Evolutionary conservation across 768 basidiomycete genomes (phyloP).

Genomic region (Myochromella boudieri): DNA sequence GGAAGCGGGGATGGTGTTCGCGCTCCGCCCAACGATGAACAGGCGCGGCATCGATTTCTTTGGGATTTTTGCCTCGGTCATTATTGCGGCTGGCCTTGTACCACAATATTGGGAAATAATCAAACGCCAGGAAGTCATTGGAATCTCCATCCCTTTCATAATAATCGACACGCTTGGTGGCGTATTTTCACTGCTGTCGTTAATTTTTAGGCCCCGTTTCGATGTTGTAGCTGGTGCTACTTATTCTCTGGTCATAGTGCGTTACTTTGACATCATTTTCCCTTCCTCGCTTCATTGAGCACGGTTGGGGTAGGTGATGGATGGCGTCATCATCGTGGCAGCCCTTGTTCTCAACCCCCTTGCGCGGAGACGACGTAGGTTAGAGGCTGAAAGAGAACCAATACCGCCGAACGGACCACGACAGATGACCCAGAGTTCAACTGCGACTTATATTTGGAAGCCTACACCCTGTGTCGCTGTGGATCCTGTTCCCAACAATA

Average conservation of each 20-base stretch:
- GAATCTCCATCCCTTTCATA: conserved; percentile 73
- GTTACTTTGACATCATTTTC: conserved; percentile 17
- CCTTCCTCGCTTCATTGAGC: background rate
- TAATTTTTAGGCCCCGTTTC: conserved; percentile 64
- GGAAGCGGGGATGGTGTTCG: conserved; percentile 60
- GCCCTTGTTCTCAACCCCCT: conserved; percentile 68
- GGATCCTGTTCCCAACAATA: no score
- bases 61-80: conserved; percentile 58
- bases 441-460: conserved; percentile 1
- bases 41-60: conserved; percentile 46
- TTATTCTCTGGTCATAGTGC: conserved; percentile 63
- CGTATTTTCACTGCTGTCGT: conserved; percentile 66
- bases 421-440: conserved; percentile 7
- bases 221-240: conserved; percentile 63
- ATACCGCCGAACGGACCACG: conserved; percentile 1
- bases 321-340: conserved; percentile 57
- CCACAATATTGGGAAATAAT: conserved; percentile 81
- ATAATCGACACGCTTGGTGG: conserved; percentile 68
- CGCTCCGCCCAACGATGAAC: conserved; percentile 46
- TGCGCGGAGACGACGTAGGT: conserved; percentile 36
- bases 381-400: conserved; percentile 14
- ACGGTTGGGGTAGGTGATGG: conserved; percentile 47
- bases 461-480: no score
- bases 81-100: conserved; percentile 49
- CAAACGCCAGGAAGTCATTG: conserved; percentile 58